These are phyloP conservation scores for Malassezia sp. DNA, from an alignment of 1,284 basidiomycete species.

Conservation along the genomic window DNA sequence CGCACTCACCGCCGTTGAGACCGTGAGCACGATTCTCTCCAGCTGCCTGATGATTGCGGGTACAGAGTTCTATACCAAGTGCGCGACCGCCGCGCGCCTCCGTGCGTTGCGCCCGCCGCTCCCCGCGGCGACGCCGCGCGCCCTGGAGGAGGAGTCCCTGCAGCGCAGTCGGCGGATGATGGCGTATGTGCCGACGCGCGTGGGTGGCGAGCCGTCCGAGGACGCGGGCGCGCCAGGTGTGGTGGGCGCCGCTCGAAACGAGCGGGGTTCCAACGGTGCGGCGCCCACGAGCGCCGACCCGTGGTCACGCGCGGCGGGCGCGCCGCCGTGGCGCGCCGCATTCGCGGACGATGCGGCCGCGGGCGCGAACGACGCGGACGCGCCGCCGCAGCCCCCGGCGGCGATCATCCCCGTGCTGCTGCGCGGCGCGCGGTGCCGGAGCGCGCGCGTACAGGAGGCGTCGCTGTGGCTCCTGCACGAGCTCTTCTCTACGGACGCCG, in stretches of 20 bases:
- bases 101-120: neutral
- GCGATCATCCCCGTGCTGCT: conserved; percentile 24
- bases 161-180: too few relatives aligned
- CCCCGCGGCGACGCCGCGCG: neutral
- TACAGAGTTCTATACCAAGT: neutral
- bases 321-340: neutral
- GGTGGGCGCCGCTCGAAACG: too few relatives aligned
- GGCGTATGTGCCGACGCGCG: too few relatives aligned
- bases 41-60: conserved; percentile 26
- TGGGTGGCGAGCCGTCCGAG: too few relatives aligned
- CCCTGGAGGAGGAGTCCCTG: neutral
- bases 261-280: too few relatives aligned
- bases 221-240: too few relatives aligned
- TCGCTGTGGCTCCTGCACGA: conserved; percentile 32
- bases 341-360: neutral
- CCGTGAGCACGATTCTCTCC: conserved; percentile 29
- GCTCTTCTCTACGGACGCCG: conserved; percentile 21
- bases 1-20: conserved; percentile 29
- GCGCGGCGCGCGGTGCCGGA: conserved; percentile 26
- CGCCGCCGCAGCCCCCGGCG: too few relatives aligned
- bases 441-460: conserved; percentile 32
- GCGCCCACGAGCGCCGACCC: neutral
- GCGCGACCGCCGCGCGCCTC: neutral
- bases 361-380: conserved; percentile 5
- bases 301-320: neutral